These are phyloP conservation scores for Naumovozyma baii DNA, from an alignment of 805 yeast genomes.

Conservation along the genomic window DNA sequence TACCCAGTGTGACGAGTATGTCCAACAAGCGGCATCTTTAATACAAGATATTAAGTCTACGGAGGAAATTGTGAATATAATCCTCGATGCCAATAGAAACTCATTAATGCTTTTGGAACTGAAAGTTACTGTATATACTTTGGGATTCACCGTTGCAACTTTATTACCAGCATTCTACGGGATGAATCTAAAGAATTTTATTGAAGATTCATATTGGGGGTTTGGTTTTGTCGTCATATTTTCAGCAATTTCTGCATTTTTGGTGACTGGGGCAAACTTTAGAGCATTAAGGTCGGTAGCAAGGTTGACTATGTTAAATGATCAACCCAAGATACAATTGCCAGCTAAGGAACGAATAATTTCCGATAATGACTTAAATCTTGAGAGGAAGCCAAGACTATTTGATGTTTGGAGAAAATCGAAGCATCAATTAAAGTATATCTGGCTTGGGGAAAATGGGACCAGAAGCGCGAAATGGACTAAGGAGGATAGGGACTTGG, in stretches of 20 bases:
- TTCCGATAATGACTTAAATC: no score
- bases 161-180: conserved; percentile 83
- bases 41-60: conserved; percentile 80
- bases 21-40: conserved; percentile 78
- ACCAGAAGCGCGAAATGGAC: conserved; percentile 3
- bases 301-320: conserved; percentile 51
- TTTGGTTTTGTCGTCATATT: conserved; percentile 47
- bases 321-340: conserved; percentile 10
- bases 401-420: conserved; percentile 18
- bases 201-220: conserved; percentile 58
- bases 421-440: conserved; percentile 7
- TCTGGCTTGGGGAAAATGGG: conserved; percentile 16
- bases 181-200: conserved; percentile 71
- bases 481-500: conserved; percentile 35
- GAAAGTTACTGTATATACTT: conserved; percentile 70
- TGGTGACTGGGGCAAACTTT: conserved; percentile 49
- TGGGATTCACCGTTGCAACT: conserved; percentile 80
- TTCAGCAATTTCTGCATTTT: conserved; percentile 44
- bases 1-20: conserved; percentile 86
- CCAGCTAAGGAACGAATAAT: not conserved
- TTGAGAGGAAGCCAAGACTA: no score
- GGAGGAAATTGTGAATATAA: conserved; percentile 86
- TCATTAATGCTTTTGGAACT: conserved; percentile 80
- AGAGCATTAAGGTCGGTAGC: conserved; percentile 52
- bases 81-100: conserved; percentile 84